These are phyloP conservation scores for Daldinia childiae DNA, from an alignment of 495 filamentous ascomycete species.

Conservation along the genomic window DNA sequence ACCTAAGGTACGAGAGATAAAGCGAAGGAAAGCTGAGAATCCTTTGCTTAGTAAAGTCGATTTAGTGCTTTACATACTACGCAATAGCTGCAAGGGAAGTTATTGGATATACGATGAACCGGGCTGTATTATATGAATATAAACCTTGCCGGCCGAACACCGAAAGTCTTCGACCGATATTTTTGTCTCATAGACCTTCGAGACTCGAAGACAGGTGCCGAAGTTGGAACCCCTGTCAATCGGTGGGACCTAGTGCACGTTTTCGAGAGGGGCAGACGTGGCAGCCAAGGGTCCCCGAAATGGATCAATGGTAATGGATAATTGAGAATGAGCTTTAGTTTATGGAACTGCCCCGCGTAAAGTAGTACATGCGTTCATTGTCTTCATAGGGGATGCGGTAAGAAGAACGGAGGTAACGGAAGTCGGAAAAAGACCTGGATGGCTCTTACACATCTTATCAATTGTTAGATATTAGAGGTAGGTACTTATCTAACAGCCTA, in stretches of 20 bases:
- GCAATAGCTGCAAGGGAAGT: background rate
- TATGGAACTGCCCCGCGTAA: slow-evolving; percentile 24
- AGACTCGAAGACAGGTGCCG: slow-evolving; percentile 31
- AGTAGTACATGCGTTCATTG: slow-evolving; percentile 15
- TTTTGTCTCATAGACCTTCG: background rate
- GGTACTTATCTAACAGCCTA: background rate
- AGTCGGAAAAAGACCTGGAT: slow-evolving; percentile 23
- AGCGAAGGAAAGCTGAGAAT: slow-evolving; percentile 15
- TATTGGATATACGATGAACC: slow-evolving; percentile 18
- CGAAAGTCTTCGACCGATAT: slow-evolving; percentile 8
- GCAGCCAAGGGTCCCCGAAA: slow-evolving; percentile 21
- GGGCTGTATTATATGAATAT: slow-evolving; percentile 7
- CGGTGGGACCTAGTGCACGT: slow-evolving; percentile 25
- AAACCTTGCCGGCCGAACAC: slow-evolving; percentile 15
- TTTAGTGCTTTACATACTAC: background rate
- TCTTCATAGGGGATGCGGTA: background rate
- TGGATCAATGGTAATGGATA: slow-evolving; percentile 16
- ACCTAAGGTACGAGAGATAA: background rate
- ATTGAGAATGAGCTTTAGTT: slow-evolving; percentile 23
- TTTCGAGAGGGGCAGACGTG: slow-evolving; percentile 34
- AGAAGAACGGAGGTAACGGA: background rate
- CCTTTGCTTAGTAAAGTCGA: slow-evolving; percentile 15
- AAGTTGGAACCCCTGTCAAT: slow-evolving; percentile 31
- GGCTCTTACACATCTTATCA: background rate
- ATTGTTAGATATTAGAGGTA: background rate